phyloP scores from a whole-genome alignment of 2,329 filamentous ascomycete species.

The Fusarium temperatum region DNA sequence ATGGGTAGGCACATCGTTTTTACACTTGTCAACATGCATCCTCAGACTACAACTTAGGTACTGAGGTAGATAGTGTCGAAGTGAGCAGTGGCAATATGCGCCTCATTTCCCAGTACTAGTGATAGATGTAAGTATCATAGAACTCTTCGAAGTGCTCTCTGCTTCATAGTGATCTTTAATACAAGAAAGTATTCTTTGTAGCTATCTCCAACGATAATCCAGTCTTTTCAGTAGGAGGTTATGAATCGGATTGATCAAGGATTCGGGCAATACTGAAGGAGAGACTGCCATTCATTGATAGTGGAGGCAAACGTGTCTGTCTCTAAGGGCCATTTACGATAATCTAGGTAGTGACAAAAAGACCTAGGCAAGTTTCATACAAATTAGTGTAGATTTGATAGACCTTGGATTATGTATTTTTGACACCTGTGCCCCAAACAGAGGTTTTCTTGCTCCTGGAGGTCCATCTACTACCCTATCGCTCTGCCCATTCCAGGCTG shows the following conservation, averaged over 20 bases:
- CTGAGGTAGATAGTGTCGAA: not conserved
- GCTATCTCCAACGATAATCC: not conserved
- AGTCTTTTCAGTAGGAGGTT: not conserved
- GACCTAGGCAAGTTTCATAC: not conserved
- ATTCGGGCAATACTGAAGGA: not conserved
- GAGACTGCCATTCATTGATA: not conserved
- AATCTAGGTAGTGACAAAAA: not conserved
- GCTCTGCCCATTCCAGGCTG: not conserved
- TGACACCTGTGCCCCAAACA: not conserved
- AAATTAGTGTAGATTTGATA: not conserved
- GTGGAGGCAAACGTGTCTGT: not conserved
- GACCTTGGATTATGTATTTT: not conserved
- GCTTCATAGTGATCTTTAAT: not conserved
- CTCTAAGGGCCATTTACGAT: not conserved
- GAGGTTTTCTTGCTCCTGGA: not conserved
- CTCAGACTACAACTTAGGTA: not conserved
- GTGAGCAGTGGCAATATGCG: slow-evolving; percentile 8
- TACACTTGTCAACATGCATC: not conserved
- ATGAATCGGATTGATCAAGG: not conserved
- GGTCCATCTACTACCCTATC: not conserved
- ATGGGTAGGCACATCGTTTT: not conserved
- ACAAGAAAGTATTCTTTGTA: not conserved
- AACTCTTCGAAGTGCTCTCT: not conserved
- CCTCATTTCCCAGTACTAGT: not conserved
- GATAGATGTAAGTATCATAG: slow-evolving; percentile 9